Base-by-base conservation (phyloP, 495 filamentous ascomycete species). In the Daldinia grandis region DNA sequence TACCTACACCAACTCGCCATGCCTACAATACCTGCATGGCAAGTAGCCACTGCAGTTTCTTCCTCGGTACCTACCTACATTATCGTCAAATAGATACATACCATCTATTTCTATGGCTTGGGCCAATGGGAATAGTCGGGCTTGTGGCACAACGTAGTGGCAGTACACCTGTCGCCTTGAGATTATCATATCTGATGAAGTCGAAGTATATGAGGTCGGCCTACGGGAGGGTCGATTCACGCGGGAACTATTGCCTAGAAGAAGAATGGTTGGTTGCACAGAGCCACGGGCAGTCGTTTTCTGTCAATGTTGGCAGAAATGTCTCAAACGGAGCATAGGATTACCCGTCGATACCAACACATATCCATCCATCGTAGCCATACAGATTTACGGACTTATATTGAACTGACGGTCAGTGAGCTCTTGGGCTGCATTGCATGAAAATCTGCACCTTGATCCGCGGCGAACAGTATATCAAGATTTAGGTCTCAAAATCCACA, bases 351-450 rank as follows among this genome's bases (percentile, higher is more conserved):
- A 37, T 25, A 47, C 42, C 8, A 37, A 62, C n/a, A 33, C 17
- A 60, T 15, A 57, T 8, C n/a, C 21, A 9, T 62, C 15, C 30
- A 49, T 37, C 2, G 28, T 21, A 42, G 30, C 42, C 25, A 56
- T 51, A 37, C 25, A 35, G 28, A 53, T 58, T 54, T 44, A 5
- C 19, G 19, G 19, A 21, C 58, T 31, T 6, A 55, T 51, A 19
- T 14, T 27, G 47, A 35, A 49, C 58, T 59, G 9, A 37, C 19
- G 24, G 38, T 35, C 54, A 37, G 44, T 63, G 63, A 55, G 25
- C 24, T 71, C 54, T 72, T 72, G 38, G 64, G 69, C 54, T 67
- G 69, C 58, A 55, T 55, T 72, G 64, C 69, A 72, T 67, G 53
- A 21, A 25, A 49, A 40, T 60, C 54, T 68, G 55, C 55, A 68